These are phyloP conservation scores for Dipteronia dyeriana DNA, from an alignment of 345 rosid species.

Conservation along the genomic window DNA sequence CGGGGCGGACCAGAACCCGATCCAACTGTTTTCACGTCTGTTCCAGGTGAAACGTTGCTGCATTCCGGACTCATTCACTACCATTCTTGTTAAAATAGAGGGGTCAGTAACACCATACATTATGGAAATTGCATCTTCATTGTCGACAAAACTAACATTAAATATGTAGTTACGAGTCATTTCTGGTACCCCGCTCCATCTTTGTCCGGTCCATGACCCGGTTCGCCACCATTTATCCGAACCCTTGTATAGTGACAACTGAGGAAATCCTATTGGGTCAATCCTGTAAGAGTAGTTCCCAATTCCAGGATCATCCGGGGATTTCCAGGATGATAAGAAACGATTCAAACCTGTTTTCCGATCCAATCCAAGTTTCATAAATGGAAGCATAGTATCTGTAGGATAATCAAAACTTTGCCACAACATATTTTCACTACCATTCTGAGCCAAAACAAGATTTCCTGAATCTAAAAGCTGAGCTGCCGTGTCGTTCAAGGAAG, in stretches of 20 bases:
- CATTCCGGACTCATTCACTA: conserved; percentile 50
- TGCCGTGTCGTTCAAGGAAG: conserved; percentile 16
- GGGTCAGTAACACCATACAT: conserved; percentile 32
- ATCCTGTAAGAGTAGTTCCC: conserved; percentile 47
- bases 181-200: conserved; percentile 73
- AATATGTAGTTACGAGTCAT: conserved; percentile 50
- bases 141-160: conserved; percentile 30
- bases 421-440: conserved; percentile 21
- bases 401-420: conserved; percentile 86
- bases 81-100: conserved; percentile 47
- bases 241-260: conserved; percentile 44
- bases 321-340: conserved; percentile 54
- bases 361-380: conserved; percentile 66
- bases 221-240: conserved; percentile 36
- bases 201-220: conserved; percentile 64
- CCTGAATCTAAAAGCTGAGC: conserved; percentile 64
- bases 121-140: conserved; percentile 34
- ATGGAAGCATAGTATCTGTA: conserved; percentile 59
- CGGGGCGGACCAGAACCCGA: conserved; percentile 44
- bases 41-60: conserved; percentile 55
- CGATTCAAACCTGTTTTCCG: conserved; percentile 34
- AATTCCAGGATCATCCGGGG: conserved; percentile 44
- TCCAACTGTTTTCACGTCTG: conserved; percentile 37
- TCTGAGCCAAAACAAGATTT: conserved; percentile 52
- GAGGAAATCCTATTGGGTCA: conserved; percentile 50